A percentile compares a stretch with the other conserved stretches of the same genome.
phyloP scores from a whole-genome alignment of 768 basidiomycete genomes.

The Suillus paluster region DNA sequence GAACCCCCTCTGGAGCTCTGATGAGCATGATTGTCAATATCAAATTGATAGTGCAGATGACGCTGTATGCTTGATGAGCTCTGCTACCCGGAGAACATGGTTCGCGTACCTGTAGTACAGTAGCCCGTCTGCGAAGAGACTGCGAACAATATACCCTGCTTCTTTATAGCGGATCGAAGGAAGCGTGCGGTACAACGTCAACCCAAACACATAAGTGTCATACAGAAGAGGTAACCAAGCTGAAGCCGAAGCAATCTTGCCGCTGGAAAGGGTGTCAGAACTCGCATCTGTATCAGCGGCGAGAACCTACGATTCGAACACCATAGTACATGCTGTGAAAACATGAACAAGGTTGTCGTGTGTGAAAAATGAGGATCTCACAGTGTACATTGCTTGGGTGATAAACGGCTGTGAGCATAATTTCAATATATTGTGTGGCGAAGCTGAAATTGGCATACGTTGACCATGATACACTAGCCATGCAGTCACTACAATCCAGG shows the following conservation, averaged over 20 bases:
- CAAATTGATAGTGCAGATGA: constrained; percentile 44
- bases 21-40: constrained; percentile 44
- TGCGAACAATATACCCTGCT: constrained; percentile 24
- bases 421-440: not conserved
- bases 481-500: constrained; percentile 51
- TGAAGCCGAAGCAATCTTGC: constrained; percentile 35
- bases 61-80: constrained; percentile 22
- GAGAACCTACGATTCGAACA: constrained; percentile 36
- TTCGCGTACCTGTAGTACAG: constrained; percentile 38
- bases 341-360: constrained; percentile 32
- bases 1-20: constrained; percentile 29
- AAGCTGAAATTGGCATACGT: constrained; percentile 43
- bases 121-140: constrained; percentile 37
- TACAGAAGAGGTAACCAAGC: constrained; percentile 47
- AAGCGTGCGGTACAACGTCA: constrained; percentile 39
- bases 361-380: constrained; percentile 6
- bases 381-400: constrained; percentile 12
- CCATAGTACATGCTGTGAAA: constrained; percentile 45
- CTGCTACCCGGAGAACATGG: not conserved
- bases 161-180: constrained; percentile 21
- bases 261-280: constrained; percentile 14
- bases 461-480: constrained; percentile 55
- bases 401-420: constrained; percentile 14
- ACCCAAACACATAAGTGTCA: constrained; percentile 39
- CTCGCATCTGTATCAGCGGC: not conserved